phyloP scores from a whole-genome alignment of 2,329 filamentous ascomycete species.

The Trichothecium sympodiale region DNA sequence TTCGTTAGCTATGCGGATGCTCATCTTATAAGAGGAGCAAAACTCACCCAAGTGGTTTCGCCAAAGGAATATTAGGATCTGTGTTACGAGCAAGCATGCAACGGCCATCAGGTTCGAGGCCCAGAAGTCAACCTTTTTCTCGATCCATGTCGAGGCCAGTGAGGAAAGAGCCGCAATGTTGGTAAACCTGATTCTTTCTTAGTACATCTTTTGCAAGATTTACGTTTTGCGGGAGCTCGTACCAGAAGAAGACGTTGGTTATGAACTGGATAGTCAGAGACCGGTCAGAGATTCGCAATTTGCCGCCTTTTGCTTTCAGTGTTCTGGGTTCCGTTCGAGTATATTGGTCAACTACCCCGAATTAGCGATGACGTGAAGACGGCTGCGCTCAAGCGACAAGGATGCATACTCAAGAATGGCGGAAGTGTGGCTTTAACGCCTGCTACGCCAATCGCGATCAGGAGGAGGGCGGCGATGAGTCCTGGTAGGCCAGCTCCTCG shows the following conservation, averaged over 20 bases:
- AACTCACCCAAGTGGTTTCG: conserved; percentile 1
- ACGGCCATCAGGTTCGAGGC: conserved; percentile 46
- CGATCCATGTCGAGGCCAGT: conserved; percentile 50
- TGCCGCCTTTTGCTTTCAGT: conserved; percentile 46
- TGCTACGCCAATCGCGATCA: conserved; percentile 57
- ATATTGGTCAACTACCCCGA: conserved; percentile 35
- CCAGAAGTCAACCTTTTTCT: conserved; percentile 47
- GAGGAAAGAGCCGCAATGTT: conserved; percentile 51
- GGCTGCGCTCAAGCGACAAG: conserved; percentile 20
- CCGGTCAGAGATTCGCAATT: conserved; percentile 52
- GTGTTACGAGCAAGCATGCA: conserved; percentile 11
- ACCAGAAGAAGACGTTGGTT: conserved; percentile 52
- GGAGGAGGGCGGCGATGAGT: conserved; percentile 42
- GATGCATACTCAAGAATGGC: conserved; percentile 15
- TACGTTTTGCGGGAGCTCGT: neutral
- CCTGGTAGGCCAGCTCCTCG: conserved; percentile 32
- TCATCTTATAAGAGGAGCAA: too few species aligned
- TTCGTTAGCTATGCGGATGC: too few species aligned
- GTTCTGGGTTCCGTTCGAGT: conserved; percentile 28
- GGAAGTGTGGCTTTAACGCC: conserved; percentile 57
- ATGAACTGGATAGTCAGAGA: conserved; percentile 51
- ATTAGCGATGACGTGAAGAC: conserved; percentile 55
- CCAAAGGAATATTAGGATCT: neutral
- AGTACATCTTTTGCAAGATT: too few species aligned
- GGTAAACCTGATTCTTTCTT: conserved; percentile 32